A percentile compares a stretch with the other conserved stretches of the same genome.
Conservation (phyloP, 73 alveolate genomes). For the Paramecium biaurelia region DNA sequence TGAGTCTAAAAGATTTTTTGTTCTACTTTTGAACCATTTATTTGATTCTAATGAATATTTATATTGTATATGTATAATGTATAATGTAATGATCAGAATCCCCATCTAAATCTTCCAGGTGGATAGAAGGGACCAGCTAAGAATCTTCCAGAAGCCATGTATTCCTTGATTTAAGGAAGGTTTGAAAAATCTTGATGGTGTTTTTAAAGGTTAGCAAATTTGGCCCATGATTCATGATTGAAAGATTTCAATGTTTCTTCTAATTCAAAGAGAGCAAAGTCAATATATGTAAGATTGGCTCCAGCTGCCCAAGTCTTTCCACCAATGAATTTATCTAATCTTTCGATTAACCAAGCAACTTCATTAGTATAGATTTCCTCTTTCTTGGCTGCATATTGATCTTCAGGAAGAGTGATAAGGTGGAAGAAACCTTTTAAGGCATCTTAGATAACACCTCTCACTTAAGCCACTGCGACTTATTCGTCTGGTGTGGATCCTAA, state of each 20-base stretch:
- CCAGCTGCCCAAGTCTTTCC: constrained; percentile 55
- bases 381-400: constrained; percentile 30
- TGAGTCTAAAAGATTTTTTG: too few relatives aligned
- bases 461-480: constrained; percentile 16
- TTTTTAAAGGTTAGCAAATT: not conserved
- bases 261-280: constrained; percentile 50
- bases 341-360: not conserved
- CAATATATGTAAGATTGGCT: constrained; percentile 41
- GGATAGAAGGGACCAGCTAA: constrained; percentile 1
- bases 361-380: not conserved
- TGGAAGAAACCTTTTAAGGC: not conserved
- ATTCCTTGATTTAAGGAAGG: constrained; percentile 5
- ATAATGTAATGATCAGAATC: not conserved
- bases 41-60: not conserved
- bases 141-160: not conserved
- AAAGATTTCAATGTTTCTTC: constrained; percentile 50
- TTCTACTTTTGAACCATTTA: not conserved
- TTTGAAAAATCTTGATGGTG: not conserved
- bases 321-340: constrained; percentile 38
- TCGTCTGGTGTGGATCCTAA: constrained; percentile 55
- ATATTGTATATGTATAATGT: not conserved
- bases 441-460: constrained; percentile 58
- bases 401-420: not conserved
- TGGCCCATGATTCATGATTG: not conserved
- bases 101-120: constrained; percentile 26